These are phyloP conservation scores for Collybia sp. DNA, from an alignment of 768 basidiomycete genomes.

Conservation along the genomic window DNA sequence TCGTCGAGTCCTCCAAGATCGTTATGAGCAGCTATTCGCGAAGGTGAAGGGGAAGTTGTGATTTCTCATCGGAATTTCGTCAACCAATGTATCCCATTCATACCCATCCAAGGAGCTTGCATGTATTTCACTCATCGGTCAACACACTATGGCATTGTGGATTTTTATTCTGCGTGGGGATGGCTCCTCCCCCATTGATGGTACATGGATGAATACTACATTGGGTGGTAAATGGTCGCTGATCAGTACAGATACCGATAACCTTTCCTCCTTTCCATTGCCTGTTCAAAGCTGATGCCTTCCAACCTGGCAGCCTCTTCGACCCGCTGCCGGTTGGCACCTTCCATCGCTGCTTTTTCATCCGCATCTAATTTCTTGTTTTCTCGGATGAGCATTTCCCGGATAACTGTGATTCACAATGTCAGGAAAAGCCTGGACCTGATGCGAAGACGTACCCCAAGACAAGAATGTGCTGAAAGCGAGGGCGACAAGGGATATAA, in stretches of 20 bases:
- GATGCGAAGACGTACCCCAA: constrained; percentile 16
- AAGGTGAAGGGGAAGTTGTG: constrained; percentile 28
- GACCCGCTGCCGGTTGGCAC: constrained; percentile 42
- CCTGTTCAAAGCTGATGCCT: constrained; percentile 56
- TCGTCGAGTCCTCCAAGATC: constrained; percentile 55
- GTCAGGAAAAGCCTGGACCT: background rate
- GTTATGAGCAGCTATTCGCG: constrained; percentile 38
- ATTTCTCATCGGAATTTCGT: background rate
- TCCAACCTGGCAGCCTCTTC: constrained; percentile 56
- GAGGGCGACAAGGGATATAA: constrained; percentile 35
- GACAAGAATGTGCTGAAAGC: constrained; percentile 28
- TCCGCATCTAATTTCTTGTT: constrained; percentile 48
- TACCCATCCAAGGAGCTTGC: no score
- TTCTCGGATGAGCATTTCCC: constrained; percentile 43
- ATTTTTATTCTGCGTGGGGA: no score
- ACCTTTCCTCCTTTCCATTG: constrained; percentile 48
- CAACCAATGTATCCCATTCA: background rate
- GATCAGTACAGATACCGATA: constrained; percentile 53
- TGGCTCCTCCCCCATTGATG: no score
- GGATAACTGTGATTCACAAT: constrained; percentile 24
- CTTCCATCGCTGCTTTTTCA: constrained; percentile 38
- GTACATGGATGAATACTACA: no score
- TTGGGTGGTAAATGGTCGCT: no score
- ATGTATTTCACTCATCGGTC: no score
- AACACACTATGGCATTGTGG: no score